Evolutionary conservation across 1,284 basidiomycete species (phyloP), one percentile per base, ranked within the genome.

Genomic region (Sporisorium iseilematis-ciliati): DNA sequence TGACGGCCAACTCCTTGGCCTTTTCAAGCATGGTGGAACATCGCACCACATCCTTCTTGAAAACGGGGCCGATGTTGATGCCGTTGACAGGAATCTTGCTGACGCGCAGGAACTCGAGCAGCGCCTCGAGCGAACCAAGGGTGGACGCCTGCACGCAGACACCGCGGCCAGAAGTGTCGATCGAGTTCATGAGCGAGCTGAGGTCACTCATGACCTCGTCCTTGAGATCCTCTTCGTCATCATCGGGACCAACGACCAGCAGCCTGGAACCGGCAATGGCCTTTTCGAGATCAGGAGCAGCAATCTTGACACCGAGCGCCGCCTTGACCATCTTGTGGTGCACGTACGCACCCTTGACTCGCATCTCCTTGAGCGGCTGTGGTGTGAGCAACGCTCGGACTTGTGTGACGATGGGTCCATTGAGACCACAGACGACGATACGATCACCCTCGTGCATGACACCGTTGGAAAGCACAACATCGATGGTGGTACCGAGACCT

Each of bases 291-390:
- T 97, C 96, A 1, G 96, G 92, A 0, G 94, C 97, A 29, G 92
- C 90, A 77, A 99, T 91, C 88, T 99, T 99, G 86, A 99, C 93
- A 87, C 97, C 97, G 57, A 98, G 89, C 5, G 97, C 95, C 4
- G 97, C 97, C 87, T 96, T 98, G 86, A 99, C 94, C 86, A 94
- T 92, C 87, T 96, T 97, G 88, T 99, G 93, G 84, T 99, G 97
- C 49, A 99, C 94, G 83, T 99, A 99, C 55, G 91, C 90, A 31
- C 95, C 96, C 94, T 98, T 99, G 86, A 99, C 91, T 80, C 97
- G 93, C 69, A 99, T 87, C 86, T 99, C 97, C 69, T 96, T 92
- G 78, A 99, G 88, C 5, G 97, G 97, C 84, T 99, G 95, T 4
- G 97, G 97, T 3, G 97, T 99, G 49, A 99, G 89, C 61, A 99